phyloP scores from a whole-genome alignment of 768 basidiomycete species.

The Tricholoma flavovirens region DNA sequence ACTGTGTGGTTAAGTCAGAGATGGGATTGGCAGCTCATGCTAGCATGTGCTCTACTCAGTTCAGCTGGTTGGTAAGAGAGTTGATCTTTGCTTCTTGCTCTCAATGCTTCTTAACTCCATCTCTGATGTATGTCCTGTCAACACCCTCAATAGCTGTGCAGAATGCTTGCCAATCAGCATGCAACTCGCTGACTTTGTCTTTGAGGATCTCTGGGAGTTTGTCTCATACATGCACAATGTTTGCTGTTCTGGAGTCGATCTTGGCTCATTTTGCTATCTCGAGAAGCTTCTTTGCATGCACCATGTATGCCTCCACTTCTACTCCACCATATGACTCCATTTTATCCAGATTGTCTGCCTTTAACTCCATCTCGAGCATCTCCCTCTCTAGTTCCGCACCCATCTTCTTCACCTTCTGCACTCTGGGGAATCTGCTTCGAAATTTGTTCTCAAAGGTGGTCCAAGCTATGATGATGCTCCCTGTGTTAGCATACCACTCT shows the following conservation, averaged over 20 bases:
- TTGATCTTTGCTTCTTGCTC: background rate
- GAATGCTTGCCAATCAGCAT: background rate
- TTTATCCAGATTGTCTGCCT: too few relatives aligned
- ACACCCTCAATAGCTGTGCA: background rate
- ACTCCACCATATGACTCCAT: too few relatives aligned
- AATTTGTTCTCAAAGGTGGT: background rate
- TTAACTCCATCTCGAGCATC: background rate
- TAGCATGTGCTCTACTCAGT: background rate
- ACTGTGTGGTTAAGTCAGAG: background rate
- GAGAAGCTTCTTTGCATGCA: background rate
- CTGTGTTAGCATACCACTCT: background rate
- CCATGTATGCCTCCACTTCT: background rate
- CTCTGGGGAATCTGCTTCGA: background rate
- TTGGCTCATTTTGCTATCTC: background rate
- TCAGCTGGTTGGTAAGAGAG: too few relatives aligned
- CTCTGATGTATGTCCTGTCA: too few relatives aligned
- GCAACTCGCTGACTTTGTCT: too few relatives aligned
- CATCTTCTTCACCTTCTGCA: background rate
- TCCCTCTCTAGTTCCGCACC: too few relatives aligned
- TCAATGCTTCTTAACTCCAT: background rate
- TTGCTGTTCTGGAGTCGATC: background rate
- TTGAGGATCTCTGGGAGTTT: background rate
- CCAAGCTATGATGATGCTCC: too few relatives aligned
- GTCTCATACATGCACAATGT: background rate
- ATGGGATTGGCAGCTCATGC: background rate